Base-by-base conservation (phyloP, 805 yeast species). In the Spathaspora sp. region DNA sequence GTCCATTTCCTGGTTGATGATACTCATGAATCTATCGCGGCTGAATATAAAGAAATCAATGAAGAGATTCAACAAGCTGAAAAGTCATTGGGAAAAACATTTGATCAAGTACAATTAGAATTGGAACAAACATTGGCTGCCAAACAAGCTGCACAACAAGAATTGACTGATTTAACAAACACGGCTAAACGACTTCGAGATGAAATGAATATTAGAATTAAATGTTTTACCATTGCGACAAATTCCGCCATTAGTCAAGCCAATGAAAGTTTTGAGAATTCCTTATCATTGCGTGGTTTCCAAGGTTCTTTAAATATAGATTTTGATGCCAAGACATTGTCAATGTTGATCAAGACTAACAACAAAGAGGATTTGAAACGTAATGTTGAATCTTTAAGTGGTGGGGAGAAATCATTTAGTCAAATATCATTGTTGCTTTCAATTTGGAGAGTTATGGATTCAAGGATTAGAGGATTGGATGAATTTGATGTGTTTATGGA, bases 401-500 rank as follows among this genome's bases (percentile, higher is more conserved):
- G 99, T 38, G 99, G 99, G 45, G 99, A 94, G 65, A 92, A 92
- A 64, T 90, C 97, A 0, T 93, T 87, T 66, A 84, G 97, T 0
- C 99, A 96, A 65, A 85, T 93, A 55, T 88, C 97, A 0, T 77
- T 94, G 52, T 69, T 94, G 45, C 73, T 93, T 53, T 86, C 97
- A 0, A 87, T 96, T 28, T 94, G 99, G 99, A 83, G 83, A 56
- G 86, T 89, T 26, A 92, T 94, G 97, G 83, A 86, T 54, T 86
- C 96, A 0, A 81, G 88, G 51, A 80, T 94, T 17, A 81, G 96
- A 53, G 97, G 97, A 0, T 72, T 94, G 53, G 99, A 94, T 68
- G 99, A 94, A 67, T 94, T 88, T 66, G 99, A 94, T 69, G 99
- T 94, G 18, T 94, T 85, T 62, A 94, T 94, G 99, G 99, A 94